A percentile compares a stretch with the other conserved stretches of the same genome.
Evolutionary conservation across 2,329 filamentous ascomycete genomes (phyloP).

Genomic region (Acrocalymma vagum): DNA sequence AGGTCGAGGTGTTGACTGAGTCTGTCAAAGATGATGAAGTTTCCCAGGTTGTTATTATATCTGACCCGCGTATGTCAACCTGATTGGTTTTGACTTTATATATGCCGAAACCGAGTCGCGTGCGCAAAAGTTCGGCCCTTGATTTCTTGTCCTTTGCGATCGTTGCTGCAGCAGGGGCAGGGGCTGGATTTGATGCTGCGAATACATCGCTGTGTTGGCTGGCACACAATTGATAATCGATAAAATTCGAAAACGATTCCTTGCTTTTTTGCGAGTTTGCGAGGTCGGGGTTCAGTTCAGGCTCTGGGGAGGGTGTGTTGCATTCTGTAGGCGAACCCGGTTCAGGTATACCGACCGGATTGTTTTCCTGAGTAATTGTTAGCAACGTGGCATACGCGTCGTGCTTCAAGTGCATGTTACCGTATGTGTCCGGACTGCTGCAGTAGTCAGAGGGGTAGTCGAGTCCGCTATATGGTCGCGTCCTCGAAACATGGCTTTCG

Average conservation of each 20-base stretch:
- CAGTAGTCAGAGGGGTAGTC: constrained; percentile 29
- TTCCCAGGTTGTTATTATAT: constrained; percentile 54
- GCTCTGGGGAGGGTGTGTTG: constrained; percentile 38
- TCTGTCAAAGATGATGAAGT: constrained; percentile 25
- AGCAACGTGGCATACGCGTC: constrained; percentile 28
- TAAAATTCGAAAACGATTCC: constrained; percentile 56
- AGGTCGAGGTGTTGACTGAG: constrained; percentile 25
- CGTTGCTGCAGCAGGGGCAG: constrained; percentile 15
- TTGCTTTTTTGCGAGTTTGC: constrained; percentile 44
- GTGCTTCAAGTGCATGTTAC: constrained; percentile 22
- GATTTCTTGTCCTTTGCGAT: constrained; percentile 43
- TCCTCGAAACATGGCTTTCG: constrained; percentile 35
- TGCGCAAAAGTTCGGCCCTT: constrained; percentile 71
- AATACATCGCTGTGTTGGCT: constrained; percentile 46
- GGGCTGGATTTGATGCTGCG: constrained; percentile 7
- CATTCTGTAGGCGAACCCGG: constrained; percentile 45
- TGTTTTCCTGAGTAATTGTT: constrained; percentile 32
- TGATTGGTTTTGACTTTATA: constrained; percentile 82
- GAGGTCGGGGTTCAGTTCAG: constrained; percentile 23
- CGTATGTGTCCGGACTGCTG: constrained; percentile 34
- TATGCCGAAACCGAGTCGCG: constrained; percentile 74
- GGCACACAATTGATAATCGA: constrained; percentile 56
- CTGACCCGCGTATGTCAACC: constrained; percentile 69
- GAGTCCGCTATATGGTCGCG: constrained; percentile 23
- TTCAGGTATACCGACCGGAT: constrained; percentile 32